Evolutionary conservation across 768 basidiomycete genomes (phyloP).

Genomic region (Boletellus emodensis): DNA sequence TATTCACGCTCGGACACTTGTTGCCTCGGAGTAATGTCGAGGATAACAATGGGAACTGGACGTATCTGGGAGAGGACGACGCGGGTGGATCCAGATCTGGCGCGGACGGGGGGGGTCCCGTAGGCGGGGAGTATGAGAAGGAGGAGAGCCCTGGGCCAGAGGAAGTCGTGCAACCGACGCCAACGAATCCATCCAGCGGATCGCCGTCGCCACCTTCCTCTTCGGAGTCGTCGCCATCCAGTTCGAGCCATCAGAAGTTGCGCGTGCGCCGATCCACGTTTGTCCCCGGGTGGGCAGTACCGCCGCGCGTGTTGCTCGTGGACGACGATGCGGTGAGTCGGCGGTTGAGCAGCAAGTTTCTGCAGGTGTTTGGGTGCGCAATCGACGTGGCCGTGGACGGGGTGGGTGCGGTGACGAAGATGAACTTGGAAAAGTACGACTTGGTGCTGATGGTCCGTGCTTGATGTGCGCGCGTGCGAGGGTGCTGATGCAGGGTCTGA

Average conservation of each 20-base stretch:
- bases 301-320: constrained; percentile 86
- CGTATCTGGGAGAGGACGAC: constrained; percentile 39
- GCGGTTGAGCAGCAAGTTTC: constrained; percentile 84
- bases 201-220: constrained; percentile 16
- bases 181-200: constrained; percentile 19
- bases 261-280: constrained; percentile 74
- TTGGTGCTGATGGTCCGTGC: constrained; percentile 84
- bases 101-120: constrained; percentile 19
- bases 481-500: background rate
- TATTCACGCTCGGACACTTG: constrained; percentile 77
- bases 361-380: constrained; percentile 93
- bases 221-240: constrained; percentile 12
- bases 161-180: constrained; percentile 41
- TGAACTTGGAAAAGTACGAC: constrained; percentile 96
- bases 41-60: constrained; percentile 59
- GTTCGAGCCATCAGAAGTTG: constrained; percentile 39
- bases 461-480: background rate
- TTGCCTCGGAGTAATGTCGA: constrained; percentile 53
- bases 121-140: constrained; percentile 22
- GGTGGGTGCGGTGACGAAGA: constrained; percentile 87
- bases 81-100: constrained; percentile 8
- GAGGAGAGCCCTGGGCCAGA: constrained; percentile 30
- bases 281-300: constrained; percentile 87
- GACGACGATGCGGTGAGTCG: constrained; percentile 94
- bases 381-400: constrained; percentile 95